Evolutionary conservation across 2,329 filamentous ascomycete genomes (phyloP).

Genomic region (Colletotrichum camelliae): DNA sequence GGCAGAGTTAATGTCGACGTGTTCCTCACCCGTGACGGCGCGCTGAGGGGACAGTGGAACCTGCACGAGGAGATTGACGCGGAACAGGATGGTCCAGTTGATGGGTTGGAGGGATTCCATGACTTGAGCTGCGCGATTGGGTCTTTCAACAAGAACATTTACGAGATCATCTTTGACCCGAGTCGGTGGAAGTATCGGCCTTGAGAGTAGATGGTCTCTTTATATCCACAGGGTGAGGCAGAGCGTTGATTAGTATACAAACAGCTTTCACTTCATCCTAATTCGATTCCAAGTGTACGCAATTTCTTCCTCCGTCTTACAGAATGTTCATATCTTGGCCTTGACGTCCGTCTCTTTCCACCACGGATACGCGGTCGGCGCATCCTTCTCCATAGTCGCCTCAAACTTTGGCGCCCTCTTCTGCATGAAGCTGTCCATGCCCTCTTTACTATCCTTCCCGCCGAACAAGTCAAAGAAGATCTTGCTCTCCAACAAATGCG

Average conservation of each 20-base stretch:
- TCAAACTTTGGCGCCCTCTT: slow-evolving; percentile 69
- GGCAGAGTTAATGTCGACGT: slow-evolving; percentile 57
- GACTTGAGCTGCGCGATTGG: slow-evolving; percentile 77
- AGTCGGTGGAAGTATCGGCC: slow-evolving; percentile 60
- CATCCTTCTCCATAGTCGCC: slow-evolving; percentile 64
- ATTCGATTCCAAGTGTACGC: background rate
- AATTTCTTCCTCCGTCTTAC: background rate
- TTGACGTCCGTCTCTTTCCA: slow-evolving; percentile 57
- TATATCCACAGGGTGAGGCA: background rate
- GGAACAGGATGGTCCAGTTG: slow-evolving; percentile 64
- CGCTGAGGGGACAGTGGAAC: slow-evolving; percentile 67
- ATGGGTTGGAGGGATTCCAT: slow-evolving; percentile 72
- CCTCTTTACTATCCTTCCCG: slow-evolving; percentile 67
- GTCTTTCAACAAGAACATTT: slow-evolving; percentile 69
- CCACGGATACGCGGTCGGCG: slow-evolving; percentile 69
- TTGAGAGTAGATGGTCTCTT: background rate
- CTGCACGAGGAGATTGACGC: slow-evolving; percentile 76
- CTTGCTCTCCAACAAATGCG: slow-evolving; percentile 72
- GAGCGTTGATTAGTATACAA: background rate
- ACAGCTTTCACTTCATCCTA: background rate
- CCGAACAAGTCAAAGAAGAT: slow-evolving; percentile 67
- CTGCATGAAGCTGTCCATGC: slow-evolving; percentile 71
- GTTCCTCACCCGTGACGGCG: slow-evolving; percentile 75
- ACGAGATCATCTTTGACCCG: slow-evolving; percentile 70
- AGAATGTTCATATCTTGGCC: slow-evolving; percentile 23